phyloP scores from a whole-genome alignment of 1,139 yeast species.

The Lodderomyces theae region DNA sequence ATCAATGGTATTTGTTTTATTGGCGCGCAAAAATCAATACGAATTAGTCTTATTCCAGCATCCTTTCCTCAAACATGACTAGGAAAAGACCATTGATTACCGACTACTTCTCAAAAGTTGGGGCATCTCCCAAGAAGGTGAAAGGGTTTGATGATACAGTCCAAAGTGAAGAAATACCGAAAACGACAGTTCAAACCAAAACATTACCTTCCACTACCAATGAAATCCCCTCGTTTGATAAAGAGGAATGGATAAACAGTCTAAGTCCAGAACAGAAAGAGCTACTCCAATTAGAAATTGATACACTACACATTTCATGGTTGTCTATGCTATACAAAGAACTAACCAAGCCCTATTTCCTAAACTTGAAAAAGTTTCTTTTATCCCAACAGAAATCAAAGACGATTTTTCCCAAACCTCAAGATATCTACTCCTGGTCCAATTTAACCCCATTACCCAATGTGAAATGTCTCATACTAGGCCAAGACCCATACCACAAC shows the following conservation, averaged over 20 bases:
- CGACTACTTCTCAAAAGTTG: slow-evolving; percentile 11
- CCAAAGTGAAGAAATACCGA: not conserved
- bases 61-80: not conserved
- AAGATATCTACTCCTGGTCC: slow-evolving; percentile 91
- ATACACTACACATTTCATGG: slow-evolving; percentile 76
- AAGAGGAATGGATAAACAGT: slow-evolving; percentile 50
- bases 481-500: slow-evolving; percentile 97
- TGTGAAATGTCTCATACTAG: slow-evolving; percentile 78
- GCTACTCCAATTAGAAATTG: slow-evolving; percentile 65
- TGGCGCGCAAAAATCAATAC: slow-evolving; percentile 6
- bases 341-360: slow-evolving; percentile 80
- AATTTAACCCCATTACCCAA: slow-evolving; percentile 73
- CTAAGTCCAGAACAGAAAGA: slow-evolving; percentile 52
- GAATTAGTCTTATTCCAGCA: too few species aligned
- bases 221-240: slow-evolving; percentile 36
- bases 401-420: slow-evolving; percentile 71
- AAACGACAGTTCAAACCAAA: too few species aligned
- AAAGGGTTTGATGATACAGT: not conserved
- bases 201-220: too few species aligned
- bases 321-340: slow-evolving; percentile 65
- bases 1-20: not conserved
- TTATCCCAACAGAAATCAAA: slow-evolving; percentile 29
- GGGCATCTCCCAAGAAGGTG: slow-evolving; percentile 7
- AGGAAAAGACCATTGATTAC: slow-evolving; percentile 14
- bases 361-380: slow-evolving; percentile 66